Conservation (phyloP, 495 filamentous ascomycete species). For the Geoglossum glabrum region DNA sequence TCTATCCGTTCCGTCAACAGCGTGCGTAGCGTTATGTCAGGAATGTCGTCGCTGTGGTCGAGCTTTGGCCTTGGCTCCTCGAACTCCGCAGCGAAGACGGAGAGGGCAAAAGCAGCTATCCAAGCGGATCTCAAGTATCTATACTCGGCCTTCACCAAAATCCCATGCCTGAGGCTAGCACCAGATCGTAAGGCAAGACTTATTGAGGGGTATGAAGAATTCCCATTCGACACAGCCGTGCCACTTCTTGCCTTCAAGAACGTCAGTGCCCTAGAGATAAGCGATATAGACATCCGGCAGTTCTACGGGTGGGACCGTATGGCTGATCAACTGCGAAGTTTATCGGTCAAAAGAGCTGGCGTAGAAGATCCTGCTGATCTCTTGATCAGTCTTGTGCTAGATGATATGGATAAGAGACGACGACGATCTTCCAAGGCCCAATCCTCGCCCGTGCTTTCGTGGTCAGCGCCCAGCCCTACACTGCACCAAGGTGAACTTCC, state of each 20-base stretch:
- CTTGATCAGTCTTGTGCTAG: conserved; percentile 76
- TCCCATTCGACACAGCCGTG: conserved; percentile 95
- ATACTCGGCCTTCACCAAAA: conserved; percentile 96
- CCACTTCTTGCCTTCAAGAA: conserved; percentile 93
- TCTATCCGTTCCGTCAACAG: conserved; percentile 93
- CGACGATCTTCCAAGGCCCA: conserved; percentile 71
- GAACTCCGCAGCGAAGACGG: conserved; percentile 55
- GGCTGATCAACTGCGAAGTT: conserved; percentile 72
- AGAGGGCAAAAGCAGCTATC: conserved; percentile 68
- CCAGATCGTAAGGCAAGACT: conserved; percentile 76
- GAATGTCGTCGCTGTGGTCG: conserved; percentile 83
- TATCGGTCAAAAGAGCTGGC: conserved; percentile 72
- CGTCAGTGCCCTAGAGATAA: conserved; percentile 75
- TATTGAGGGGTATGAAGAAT: conserved; percentile 88
- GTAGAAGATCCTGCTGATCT: conserved; percentile 83
- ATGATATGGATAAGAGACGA: conserved; percentile 84
- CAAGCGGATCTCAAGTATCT: conserved; percentile 82
- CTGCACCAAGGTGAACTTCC: conserved; percentile 27
- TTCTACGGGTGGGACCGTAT: conserved; percentile 93
- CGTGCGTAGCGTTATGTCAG: conserved; percentile 90
- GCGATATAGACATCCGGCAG: conserved; percentile 85
- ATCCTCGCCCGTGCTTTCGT: conserved; percentile 49
- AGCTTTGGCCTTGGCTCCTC: conserved; percentile 60
- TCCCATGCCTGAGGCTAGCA: conserved; percentile 70
- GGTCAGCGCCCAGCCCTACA: conserved; percentile 41